Evolutionary conservation across 805 yeast species (phyloP), one percentile per base, ranked within the genome.

Genomic region (Blastobotrys americana): DNA sequence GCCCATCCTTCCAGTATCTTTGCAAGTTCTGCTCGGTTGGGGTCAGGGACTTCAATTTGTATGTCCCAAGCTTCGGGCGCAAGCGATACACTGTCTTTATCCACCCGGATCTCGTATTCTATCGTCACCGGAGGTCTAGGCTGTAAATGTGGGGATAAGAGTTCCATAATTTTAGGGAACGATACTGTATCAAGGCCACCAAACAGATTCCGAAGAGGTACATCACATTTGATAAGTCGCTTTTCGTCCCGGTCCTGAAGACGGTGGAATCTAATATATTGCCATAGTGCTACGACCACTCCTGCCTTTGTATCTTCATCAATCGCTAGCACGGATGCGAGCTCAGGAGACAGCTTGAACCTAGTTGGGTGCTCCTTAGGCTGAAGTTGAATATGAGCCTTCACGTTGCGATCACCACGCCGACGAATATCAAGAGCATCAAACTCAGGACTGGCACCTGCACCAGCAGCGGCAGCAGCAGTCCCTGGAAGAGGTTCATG

Each of bases 391-490:
- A 93, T 80, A 45, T 77, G 77, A 41, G 84, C 77, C 37, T 76
- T 71, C 40, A 89, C 67, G 46, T 80, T 80, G 46, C 71, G 73
- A 19, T 70, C 66, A 2, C 97, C 97, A 15, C 74, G 68, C 56
- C 98, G 77, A 57, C 83, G 83, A 45, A 93, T 76, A 59, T 89
- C 97, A 45, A 93, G 66, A 1, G 95, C 97, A 63, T 93, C 97
- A 60, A 90, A 90, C 43, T 79, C 77, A 0, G 73, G 74, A 13
- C 55, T 55, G 41, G 55, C 58, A 20, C 46, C 50, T 23, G 45
- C 40, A 13, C 49, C 19, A 53, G 60, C 21, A 53, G 60, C 21
- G 31, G 31, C 31, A 25, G 31, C 31, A 50, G 55, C 41, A 13
- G 69, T 61, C 34, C 64, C 63, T 17, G 47, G 49, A 3, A 72